These are phyloP conservation scores for Coniella vitis DNA, from an alignment of 2,329 filamentous ascomycete species.

Conservation along the genomic window DNA sequence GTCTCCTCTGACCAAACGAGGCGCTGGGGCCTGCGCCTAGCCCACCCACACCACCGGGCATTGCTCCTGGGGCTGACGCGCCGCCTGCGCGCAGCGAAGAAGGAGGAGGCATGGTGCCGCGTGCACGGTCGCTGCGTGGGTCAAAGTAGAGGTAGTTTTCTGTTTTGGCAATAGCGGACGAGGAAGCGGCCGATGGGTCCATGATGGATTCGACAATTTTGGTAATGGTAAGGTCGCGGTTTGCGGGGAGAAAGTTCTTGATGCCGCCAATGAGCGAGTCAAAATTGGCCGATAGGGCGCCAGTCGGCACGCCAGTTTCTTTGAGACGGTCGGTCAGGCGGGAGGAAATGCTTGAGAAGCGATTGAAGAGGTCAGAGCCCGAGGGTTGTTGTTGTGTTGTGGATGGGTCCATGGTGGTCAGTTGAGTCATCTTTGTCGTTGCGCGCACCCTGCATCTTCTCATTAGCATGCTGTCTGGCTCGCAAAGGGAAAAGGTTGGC, in stretches of 20 bases:
- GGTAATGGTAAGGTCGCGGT: conserved; percentile 91
- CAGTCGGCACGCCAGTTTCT: conserved; percentile 71
- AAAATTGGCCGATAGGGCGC: conserved; percentile 68
- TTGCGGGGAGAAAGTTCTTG: conserved; percentile 95
- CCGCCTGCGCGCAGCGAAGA: conserved; percentile 47
- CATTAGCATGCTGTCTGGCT: conserved; percentile 21
- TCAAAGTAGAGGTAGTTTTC: conserved; percentile 98
- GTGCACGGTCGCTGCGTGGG: conserved; percentile 83
- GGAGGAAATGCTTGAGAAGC: conserved; percentile 86
- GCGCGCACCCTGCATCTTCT: conserved; percentile 64
- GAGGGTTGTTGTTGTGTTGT: conserved; percentile 52
- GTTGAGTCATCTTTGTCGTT: conserved; percentile 96
- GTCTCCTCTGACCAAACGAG: conserved; percentile 83
- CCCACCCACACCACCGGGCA: conserved; percentile 39
- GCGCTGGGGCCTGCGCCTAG: conserved; percentile 60
- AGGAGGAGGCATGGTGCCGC: conserved; percentile 82
- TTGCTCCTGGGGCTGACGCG: conserved; percentile 14
- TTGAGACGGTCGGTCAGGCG: conserved; percentile 91
- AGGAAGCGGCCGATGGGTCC: conserved; percentile 86
- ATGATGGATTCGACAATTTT: conserved; percentile 98
- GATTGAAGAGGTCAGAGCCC: conserved; percentile 76
- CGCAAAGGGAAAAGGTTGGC: background rate
- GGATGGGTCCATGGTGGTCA: conserved; percentile 79
- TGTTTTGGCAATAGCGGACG: conserved; percentile 89
- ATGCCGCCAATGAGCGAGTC: conserved; percentile 92